These are phyloP conservation scores for Xylaria sp. DNA, from an alignment of 2,329 filamentous ascomycete genomes.

Conservation along the genomic window DNA sequence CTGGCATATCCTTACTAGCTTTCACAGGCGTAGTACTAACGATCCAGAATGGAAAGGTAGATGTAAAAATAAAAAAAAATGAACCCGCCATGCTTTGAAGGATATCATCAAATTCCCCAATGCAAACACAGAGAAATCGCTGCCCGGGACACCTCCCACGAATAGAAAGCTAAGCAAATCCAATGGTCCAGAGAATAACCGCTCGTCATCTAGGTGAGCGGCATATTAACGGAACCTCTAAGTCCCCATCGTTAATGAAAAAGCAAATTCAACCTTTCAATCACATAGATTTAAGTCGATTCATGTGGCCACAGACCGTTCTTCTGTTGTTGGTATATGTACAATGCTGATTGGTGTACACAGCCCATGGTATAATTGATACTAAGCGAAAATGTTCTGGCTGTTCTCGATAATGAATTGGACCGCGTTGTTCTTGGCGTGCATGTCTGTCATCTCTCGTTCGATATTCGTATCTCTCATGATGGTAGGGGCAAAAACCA, in stretches of 20 bases:
- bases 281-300: not conserved
- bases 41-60: slow-evolving; percentile 24
- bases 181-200: slow-evolving; percentile 29
- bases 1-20: slow-evolving; percentile 13
- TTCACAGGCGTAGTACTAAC: slow-evolving; percentile 4
- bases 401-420: slow-evolving; percentile 95
- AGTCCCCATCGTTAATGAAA: not conserved
- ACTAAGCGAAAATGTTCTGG: slow-evolving; percentile 77
- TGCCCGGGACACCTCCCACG: slow-evolving; percentile 38
- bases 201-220: slow-evolving; percentile 5
- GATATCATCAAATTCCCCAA: slow-evolving; percentile 49
- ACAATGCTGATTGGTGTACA: slow-evolving; percentile 37
- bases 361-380: slow-evolving; percentile 16
- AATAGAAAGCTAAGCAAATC: slow-evolving; percentile 42
- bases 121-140: slow-evolving; percentile 40
- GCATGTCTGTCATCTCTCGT: slow-evolving; percentile 95
- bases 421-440: slow-evolving; percentile 89
- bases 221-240: not conserved
- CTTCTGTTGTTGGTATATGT: slow-evolving; percentile 38
- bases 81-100: slow-evolving; percentile 43
- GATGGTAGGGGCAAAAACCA: slow-evolving; percentile 97
- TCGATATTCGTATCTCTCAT: slow-evolving; percentile 92
- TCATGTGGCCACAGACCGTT: slow-evolving; percentile 6
- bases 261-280: slow-evolving; percentile 18
- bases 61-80: slow-evolving; percentile 14